Conservation (phyloP, 768 basidiomycete species). For the Boletus barrowsii region DNA sequence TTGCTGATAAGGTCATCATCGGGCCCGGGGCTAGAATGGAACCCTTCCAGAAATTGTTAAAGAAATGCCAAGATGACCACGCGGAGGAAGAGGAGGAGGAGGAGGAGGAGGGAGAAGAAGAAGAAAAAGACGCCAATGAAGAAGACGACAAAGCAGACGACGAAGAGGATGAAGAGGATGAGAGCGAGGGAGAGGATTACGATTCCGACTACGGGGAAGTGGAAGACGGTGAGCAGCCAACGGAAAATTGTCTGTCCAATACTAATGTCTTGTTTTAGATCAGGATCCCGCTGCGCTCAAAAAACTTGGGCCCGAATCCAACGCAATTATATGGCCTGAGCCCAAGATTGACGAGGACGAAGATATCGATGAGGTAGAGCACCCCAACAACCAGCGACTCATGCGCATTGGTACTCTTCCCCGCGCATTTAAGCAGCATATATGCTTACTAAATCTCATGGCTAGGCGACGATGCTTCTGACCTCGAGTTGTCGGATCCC, state of each 20-base stretch:
- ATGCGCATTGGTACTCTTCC: slow-evolving; percentile 64
- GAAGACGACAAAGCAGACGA: slow-evolving; percentile 35
- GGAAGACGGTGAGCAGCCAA: slow-evolving; percentile 54
- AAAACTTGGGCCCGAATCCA: slow-evolving; percentile 63
- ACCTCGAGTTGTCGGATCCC: slow-evolving; percentile 59
- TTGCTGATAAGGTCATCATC: slow-evolving; percentile 78
- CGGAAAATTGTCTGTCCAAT: background rate
- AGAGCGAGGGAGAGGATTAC: slow-evolving; percentile 26
- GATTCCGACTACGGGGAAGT: slow-evolving; percentile 68
- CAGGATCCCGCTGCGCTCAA: slow-evolving; percentile 44
- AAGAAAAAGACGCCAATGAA: slow-evolving; percentile 21
- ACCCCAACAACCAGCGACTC: slow-evolving; percentile 66
- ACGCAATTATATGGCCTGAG: slow-evolving; percentile 82
- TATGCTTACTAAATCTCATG: slow-evolving; percentile 1
- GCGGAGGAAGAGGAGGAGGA: slow-evolving; percentile 32
- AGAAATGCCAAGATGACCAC: slow-evolving; percentile 35
- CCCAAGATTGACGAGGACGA: slow-evolving; percentile 57
- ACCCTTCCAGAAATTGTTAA: slow-evolving; percentile 75
- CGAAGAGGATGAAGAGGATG: slow-evolving; percentile 36
- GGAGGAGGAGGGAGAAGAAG: background rate
- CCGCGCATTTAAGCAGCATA: background rate
- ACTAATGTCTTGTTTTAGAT: slow-evolving; percentile 33
- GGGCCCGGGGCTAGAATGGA: slow-evolving; percentile 67
- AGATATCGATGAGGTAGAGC: slow-evolving; percentile 58
- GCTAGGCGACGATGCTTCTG: slow-evolving; percentile 56